These are phyloP conservation scores for Teratosphaeriaceae sp. DNA, from an alignment of 2,329 filamentous ascomycete genomes.

Conservation along the genomic window DNA sequence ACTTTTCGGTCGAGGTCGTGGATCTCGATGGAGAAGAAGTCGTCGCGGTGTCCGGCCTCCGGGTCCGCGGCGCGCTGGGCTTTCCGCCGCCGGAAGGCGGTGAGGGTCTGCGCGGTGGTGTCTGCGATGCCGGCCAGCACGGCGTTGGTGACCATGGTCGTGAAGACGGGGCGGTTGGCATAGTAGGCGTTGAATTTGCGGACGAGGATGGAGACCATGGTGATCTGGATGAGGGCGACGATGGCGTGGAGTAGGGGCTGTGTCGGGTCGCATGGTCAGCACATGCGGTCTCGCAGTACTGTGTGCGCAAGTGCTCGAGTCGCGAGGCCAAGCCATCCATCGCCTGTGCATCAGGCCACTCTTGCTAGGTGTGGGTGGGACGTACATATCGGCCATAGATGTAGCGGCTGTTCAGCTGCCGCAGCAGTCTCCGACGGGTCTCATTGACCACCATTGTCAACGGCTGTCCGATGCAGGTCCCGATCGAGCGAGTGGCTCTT, in stretches of 20 bases:
- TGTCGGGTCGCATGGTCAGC: slow-evolving; percentile 7
- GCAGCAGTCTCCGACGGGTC: slow-evolving; percentile 46
- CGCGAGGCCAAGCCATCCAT: background rate
- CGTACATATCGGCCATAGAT: slow-evolving; percentile 68
- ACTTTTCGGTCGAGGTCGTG: slow-evolving; percentile 80
- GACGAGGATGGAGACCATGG: slow-evolving; percentile 71
- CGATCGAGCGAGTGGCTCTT: too few species aligned
- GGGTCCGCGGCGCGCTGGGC: slow-evolving; percentile 46
- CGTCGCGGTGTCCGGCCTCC: slow-evolving; percentile 51
- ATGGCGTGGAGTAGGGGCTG: slow-evolving; percentile 84
- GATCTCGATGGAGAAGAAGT: slow-evolving; percentile 76
- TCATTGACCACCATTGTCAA: slow-evolving; percentile 34
- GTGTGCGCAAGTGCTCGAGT: too few species aligned
- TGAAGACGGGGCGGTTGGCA: slow-evolving; percentile 88
- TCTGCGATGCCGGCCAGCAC: slow-evolving; percentile 93
- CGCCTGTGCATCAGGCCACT: background rate
- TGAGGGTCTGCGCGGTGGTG: slow-evolving; percentile 90
- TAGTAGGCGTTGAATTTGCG: slow-evolving; percentile 93
- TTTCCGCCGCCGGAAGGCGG: slow-evolving; percentile 63
- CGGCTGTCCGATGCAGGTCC: background rate
- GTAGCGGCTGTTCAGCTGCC: slow-evolving; percentile 63
- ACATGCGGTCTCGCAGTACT: background rate
- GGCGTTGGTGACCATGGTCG: slow-evolving; percentile 98
- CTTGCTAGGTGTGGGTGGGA: slow-evolving; percentile 24
- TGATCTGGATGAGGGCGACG: slow-evolving; percentile 83